A percentile compares a stretch with the other conserved stretches of the same genome.
Conservation (phyloP, 1,284 basidiomycete genomes). For the Malassezia arunalokei region DNA sequence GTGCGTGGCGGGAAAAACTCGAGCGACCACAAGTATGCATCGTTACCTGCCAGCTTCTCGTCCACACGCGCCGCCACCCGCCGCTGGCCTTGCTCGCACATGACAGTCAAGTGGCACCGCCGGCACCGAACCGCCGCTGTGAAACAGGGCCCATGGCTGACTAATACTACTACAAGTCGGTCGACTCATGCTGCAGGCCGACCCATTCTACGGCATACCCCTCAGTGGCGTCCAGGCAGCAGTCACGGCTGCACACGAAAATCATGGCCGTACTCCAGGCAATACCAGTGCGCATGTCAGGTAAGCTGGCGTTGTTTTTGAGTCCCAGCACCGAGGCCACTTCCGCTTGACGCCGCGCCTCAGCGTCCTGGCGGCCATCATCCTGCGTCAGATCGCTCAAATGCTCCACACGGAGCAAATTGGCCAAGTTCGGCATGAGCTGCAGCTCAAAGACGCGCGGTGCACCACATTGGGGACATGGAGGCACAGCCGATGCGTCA, state of each 20-base stretch:
- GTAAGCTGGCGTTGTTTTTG: not conserved
- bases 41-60: conserved; percentile 9
- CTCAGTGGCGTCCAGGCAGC: conserved; percentile 18
- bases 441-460: conserved; percentile 40
- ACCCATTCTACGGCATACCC: conserved; percentile 31
- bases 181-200: conserved; percentile 26
- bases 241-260: conserved; percentile 38
- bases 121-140: not conserved
- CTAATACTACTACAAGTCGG: conserved; percentile 16
- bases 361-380: conserved; percentile 13
- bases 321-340: conserved; percentile 32
- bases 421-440: conserved; percentile 44
- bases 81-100: not conserved
- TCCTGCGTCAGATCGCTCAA: conserved; percentile 12
- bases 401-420: conserved; percentile 24
- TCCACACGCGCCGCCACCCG: conserved; percentile 4
- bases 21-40: conserved; percentile 52
- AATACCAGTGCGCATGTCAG: conserved; percentile 23
- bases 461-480: conserved; percentile 29
- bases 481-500: conserved; percentile 16
- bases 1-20: conserved; percentile 94
- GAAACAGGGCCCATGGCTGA: not conserved
- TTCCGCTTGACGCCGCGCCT: conserved; percentile 20
- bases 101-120: not conserved
- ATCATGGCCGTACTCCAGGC: conserved; percentile 39